These are phyloP conservation scores for Lactuca sativa DNA, from an alignment of 129 eudicot species.

Conservation along the genomic window DNA sequence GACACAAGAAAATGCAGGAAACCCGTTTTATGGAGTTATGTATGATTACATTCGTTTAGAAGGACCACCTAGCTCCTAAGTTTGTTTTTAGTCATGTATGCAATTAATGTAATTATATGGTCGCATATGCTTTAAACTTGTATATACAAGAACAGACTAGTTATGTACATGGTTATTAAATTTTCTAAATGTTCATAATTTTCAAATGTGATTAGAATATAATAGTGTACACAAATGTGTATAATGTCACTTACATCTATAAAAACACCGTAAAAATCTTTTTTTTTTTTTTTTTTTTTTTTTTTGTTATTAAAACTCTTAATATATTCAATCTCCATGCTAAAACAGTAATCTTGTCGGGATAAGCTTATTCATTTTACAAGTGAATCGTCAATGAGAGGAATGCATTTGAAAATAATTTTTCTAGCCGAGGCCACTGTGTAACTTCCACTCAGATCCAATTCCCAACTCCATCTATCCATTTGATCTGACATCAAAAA, in stretches of 20 bases:
- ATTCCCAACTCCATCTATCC: too few relatives aligned
- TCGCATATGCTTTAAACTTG: not conserved
- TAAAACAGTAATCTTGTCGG: too few relatives aligned
- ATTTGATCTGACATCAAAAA: too few relatives aligned
- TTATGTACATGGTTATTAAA: not conserved
- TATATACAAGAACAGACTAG: not conserved
- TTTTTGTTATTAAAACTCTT: too few relatives aligned
- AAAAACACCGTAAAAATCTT: not conserved
- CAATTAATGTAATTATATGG: not conserved
- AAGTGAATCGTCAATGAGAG: too few relatives aligned
- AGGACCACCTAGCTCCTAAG: conserved; percentile 35
- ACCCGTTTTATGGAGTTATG: conserved; percentile 46
- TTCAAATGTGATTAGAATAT: not conserved
- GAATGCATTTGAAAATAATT: too few relatives aligned
- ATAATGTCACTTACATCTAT: not conserved
- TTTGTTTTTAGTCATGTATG: not conserved
- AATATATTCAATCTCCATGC: too few relatives aligned
- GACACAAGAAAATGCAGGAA: conserved; percentile 39
- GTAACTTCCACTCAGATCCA: too few relatives aligned
- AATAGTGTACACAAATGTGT: not conserved
- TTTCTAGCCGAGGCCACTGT: too few relatives aligned
- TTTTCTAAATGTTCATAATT: too few relatives aligned
- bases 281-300: too few relatives aligned
- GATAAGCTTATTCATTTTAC: too few relatives aligned
- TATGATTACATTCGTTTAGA: conserved; percentile 66